Base-by-base conservation (phyloP, 257 asterid species). In the Ocimum tenuiflorum region DNA sequence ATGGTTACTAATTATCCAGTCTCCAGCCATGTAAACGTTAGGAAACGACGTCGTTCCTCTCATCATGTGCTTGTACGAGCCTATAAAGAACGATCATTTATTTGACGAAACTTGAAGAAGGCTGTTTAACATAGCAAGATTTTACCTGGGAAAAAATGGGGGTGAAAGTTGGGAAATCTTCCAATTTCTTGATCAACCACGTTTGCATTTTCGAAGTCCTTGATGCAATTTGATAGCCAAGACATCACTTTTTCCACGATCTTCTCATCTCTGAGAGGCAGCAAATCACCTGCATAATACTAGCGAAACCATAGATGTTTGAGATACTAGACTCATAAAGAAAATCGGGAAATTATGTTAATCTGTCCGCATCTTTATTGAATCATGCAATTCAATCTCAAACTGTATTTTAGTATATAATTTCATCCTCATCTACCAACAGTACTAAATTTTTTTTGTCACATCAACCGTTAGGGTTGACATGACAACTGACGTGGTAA, bases 21-120 rank as follows among this genome's bases (percentile, higher is more conserved):
- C 90, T 70, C 94, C 94, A 39, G 94, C 86, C 86, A 79, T 65
- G 66, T 70, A 86, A 70, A 83, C 63, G 22, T 81, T 86, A 0
- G 86, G 79, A 42, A 86, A 79, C 22, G 88, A 83, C 6, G 88
- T 78, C 0, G 90, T 69, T 27, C 94, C 86, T 60, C 81, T 69
- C 77, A 80, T 83, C 88, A 73, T 80, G 54, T 86, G 75, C 82
- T 83, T 86, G 70, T 86, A 83, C 35, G 85, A 86, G 55, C 94
- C 94, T 83, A 45, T 0, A 63, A 29, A 3, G n/a, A 4, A 50
- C 10, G 15, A 22, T 41, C 13, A 64, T 19, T 69, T 24, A 42
- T 49, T 27, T 22, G 17, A 14, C 4, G 20, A 9, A 27, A 6
- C 2, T 31, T 1, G n/a, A 0, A 15, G 7, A 12, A 12, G 41